Evolutionary conservation across 495 filamentous ascomycete genomes (phyloP), one percentile per base, ranked within the genome.

Genomic region (Cladorrhinum samala): DNA sequence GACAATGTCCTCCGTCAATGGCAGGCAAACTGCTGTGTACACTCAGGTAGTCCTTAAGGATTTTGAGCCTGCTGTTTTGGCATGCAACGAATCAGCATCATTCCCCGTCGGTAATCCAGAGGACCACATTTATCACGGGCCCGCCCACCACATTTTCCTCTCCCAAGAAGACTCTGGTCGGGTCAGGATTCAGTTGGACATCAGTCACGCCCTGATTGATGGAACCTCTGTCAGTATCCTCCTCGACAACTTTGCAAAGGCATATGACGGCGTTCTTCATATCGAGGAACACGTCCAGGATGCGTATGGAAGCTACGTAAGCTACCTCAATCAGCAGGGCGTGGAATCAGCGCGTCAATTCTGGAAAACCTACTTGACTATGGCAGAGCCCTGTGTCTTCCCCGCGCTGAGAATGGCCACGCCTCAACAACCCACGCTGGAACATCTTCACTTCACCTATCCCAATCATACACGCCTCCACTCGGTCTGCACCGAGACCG

Each of bases 151-250:
- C 33, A 19, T 82, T 17, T 71, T 74, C 0, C 58, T 81, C n/a
- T 74, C 72, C 51, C 67, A 63, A 36, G 75, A 74, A 3, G 49
- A 53, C 1, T 66, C 62, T 19, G 76, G 73, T 1, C 61, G 67
- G 13, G 69, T 79, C 0, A 53, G 73, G 0, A 48, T 73, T 18
- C 79, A 79, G 58, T 58, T 83, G 9, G 79, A 84, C 46, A 61
- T 83, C 16, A 82, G 72, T 46, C 81, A 84, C 55, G 70, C 74
- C 2, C 69, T 78, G 1, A 77, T 83, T 62, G 81, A 84, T 64
- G 81, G 76, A 2, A 39, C 46, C 1, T 54, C 52, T 2, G 38
- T 54, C 36, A 41, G 30, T 21, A 46, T 38, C 36, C 43, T 54
- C 1, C 17, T 52, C 1, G 49, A 44, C 9, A 36, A 11, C 16